A percentile compares a stretch with the other conserved stretches of the same genome.
phyloP scores from a whole-genome alignment of 2,329 filamentous ascomycete species.

The Rhynchosporium agropyri region DNA sequence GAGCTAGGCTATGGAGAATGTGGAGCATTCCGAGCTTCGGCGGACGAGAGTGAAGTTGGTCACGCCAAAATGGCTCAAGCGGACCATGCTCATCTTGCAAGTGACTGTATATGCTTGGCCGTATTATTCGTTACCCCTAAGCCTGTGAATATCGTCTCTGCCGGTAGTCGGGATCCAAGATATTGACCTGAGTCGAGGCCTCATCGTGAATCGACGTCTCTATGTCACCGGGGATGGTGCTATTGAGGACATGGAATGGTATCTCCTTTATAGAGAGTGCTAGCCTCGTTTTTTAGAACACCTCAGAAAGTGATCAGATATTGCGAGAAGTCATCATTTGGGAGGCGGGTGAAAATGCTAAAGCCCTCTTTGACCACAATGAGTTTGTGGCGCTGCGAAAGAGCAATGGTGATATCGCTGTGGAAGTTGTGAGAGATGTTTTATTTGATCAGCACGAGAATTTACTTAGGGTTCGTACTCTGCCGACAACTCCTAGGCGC shows the following conservation, averaged over 20 bases:
- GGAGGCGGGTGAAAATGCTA: background rate
- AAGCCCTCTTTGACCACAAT: background rate
- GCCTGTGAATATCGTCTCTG: too few relatives aligned
- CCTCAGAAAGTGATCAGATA: background rate
- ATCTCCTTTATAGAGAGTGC: background rate
- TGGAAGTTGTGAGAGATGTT: constrained; percentile 1
- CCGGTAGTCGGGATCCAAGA: background rate
- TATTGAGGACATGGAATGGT: background rate
- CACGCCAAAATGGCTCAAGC: too few relatives aligned
- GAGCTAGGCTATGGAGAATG: too few relatives aligned
- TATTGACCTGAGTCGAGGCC: constrained; percentile 10
- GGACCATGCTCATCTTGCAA: too few relatives aligned
- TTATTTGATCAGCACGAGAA: background rate
- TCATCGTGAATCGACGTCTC: constrained; percentile 12
- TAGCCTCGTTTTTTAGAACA: background rate
- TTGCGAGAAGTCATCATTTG: constrained; percentile 2
- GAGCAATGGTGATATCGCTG: background rate
- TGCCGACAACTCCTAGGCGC: too few relatives aligned
- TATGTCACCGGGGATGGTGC: constrained; percentile 6
- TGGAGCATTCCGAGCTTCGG: too few relatives aligned
- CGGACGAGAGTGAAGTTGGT: too few relatives aligned
- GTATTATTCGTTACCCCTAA: too few relatives aligned
- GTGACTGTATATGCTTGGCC: too few relatives aligned
- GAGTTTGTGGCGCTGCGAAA: constrained; percentile 4
- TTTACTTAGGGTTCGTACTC: too few relatives aligned